Evolutionary conservation across 2,329 filamentous ascomycete genomes (phyloP).

Genomic region (Arachnomyces sp.): DNA sequence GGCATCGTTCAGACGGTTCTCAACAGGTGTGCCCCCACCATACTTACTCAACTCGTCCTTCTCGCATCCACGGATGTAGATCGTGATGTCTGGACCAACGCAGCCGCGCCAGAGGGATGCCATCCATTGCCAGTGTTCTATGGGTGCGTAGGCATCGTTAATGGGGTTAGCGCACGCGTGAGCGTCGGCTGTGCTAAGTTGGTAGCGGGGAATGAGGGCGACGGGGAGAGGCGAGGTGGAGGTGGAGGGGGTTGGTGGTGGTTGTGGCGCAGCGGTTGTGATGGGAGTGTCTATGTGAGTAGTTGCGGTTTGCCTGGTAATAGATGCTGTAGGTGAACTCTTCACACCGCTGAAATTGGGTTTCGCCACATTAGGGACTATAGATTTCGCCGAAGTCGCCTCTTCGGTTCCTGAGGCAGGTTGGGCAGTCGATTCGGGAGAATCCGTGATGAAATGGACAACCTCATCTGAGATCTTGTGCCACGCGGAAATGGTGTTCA

Average conservation of each 20-base stretch:
- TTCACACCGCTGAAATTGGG: constrained; percentile 24
- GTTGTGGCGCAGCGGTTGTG: constrained; percentile 10
- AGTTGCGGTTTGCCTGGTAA: constrained; percentile 4
- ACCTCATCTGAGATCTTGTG: constrained; percentile 68
- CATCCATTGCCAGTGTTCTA: constrained; percentile 98
- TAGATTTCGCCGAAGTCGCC: constrained; percentile 19
- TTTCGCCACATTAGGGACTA: constrained; percentile 23
- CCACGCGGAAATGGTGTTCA: constrained; percentile 63
- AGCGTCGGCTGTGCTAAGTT: constrained; percentile 66
- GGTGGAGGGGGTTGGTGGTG: constrained; percentile 8
- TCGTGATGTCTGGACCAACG: constrained; percentile 61
- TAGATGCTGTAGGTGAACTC: constrained; percentile 20
- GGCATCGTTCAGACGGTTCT: constrained; percentile 46
- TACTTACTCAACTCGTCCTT: constrained; percentile 33
- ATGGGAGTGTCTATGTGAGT: constrained; percentile 9
- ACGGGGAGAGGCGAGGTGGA: constrained; percentile 48
- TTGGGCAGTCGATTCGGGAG: constrained; percentile 10
- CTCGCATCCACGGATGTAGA: constrained; percentile 36
- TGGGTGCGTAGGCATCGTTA: constrained; percentile 63
- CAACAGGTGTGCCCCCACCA: constrained; percentile 42
- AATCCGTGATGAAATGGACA: constrained; percentile 45
- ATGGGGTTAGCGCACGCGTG: constrained; percentile 69
- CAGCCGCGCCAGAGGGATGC: constrained; percentile 86
- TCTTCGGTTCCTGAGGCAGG: constrained; percentile 16
- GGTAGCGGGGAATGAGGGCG: constrained; percentile 69